Conservation (phyloP, 148 eudicot genomes). For the Gaultheria prostrata region DNA sequence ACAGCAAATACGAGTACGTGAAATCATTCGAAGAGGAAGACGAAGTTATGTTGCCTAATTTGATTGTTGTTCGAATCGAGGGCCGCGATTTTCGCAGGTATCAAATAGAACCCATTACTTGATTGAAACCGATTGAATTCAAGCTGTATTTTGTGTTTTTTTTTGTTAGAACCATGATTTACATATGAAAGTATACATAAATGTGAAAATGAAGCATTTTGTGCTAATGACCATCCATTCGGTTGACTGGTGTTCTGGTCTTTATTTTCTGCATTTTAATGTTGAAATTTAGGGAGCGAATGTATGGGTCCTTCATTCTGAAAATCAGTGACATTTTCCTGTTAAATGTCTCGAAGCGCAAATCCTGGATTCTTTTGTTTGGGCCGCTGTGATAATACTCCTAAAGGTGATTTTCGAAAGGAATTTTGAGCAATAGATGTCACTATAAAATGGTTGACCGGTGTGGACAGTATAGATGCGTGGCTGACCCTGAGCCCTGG, state of each 20-base stretch:
- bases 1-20: constrained; percentile 92
- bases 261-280: neutral
- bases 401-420: neutral
- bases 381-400: neutral
- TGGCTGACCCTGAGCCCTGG: neutral
- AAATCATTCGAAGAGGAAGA: constrained; percentile 66
- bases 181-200: neutral
- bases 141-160: neutral
- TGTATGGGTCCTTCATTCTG: neutral
- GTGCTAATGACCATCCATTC: neutral
- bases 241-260: neutral
- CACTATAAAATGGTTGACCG: neutral
- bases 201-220: neutral
- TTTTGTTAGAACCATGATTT: neutral
- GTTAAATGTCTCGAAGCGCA: neutral
- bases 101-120: neutral
- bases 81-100: constrained; percentile 65
- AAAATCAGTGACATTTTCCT: neutral
- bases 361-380: neutral
- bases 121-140: neutral
- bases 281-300: neutral
- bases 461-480: neutral
- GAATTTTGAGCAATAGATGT: neutral
- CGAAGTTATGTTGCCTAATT: constrained; percentile 57
- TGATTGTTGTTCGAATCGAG: constrained; percentile 53